Percentiles rank a stretch among this genome's conserved stretches.
These are phyloP conservation scores for Fusarium palustre DNA, from an alignment of 2,329 filamentous ascomycete genomes.

Conservation along the genomic window DNA sequence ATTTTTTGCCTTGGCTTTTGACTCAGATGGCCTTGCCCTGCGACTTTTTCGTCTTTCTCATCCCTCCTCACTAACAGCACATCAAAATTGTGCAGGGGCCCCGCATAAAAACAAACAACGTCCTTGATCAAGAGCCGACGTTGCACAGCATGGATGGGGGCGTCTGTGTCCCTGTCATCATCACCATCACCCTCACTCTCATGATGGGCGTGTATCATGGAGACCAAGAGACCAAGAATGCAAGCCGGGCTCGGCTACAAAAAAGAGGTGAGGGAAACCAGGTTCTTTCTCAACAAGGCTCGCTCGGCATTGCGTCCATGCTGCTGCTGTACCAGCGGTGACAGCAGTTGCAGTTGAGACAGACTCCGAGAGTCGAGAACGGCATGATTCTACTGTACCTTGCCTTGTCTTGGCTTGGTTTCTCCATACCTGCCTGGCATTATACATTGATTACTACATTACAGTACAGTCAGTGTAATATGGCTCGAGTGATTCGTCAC, in stretches of 20 bases:
- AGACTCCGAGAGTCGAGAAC: conserved; percentile 2
- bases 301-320: conserved; percentile 1
- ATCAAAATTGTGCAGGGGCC: conserved; percentile 14
- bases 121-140: conserved; percentile 24
- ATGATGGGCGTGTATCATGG: conserved; percentile 21
- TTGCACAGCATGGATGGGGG: conserved; percentile 39
- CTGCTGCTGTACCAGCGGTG: conserved; percentile 13
- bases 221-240: background rate
- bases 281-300: conserved; percentile 12
- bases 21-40: conserved; percentile 25
- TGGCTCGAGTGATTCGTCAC: conserved; percentile 35
- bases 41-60: background rate
- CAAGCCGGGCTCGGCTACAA: conserved; percentile 11
- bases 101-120: conserved; percentile 32
- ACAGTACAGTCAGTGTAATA: background rate
- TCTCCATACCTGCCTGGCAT: background rate
- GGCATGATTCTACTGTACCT: conserved; percentile 9
- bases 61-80: conserved; percentile 1
- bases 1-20: conserved; percentile 24
- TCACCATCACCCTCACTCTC: background rate
- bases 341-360: conserved; percentile 19
- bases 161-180: conserved; percentile 12
- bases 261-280: background rate
- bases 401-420: background rate
- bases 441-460: background rate